A percentile compares a stretch with the other conserved stretches of the same genome.
Evolutionary conservation across 306 rosid genomes (phyloP).

Genomic region (Pyrus pyrifolia): DNA sequence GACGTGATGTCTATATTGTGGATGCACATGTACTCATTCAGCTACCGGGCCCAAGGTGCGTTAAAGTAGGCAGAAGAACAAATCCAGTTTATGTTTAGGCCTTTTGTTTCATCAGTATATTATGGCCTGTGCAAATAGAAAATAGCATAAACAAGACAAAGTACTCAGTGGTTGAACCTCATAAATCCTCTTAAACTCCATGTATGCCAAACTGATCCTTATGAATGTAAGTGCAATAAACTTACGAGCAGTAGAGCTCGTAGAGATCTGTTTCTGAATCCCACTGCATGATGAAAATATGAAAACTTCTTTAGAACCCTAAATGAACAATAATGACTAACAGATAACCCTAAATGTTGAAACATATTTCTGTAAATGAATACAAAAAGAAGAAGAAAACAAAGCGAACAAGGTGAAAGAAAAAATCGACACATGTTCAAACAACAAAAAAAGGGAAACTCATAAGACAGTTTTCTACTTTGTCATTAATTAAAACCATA

Average conservation of each 20-base stretch:
- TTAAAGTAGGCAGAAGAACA: neutral
- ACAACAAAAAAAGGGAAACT: neutral
- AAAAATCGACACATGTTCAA: neutral
- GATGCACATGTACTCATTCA: neutral
- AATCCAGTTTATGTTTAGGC: neutral
- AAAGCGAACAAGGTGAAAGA: neutral
- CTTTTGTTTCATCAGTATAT: neutral
- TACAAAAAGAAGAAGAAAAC: no score
- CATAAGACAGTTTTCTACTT: neutral
- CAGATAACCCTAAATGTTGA: no score
- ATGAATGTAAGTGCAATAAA: conserved; percentile 71
- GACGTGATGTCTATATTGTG: neutral
- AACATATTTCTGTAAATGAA: no score
- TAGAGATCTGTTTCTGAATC: conserved; percentile 76
- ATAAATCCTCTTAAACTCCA: conserved; percentile 79
- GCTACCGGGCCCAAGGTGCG: neutral
- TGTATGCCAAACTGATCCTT: conserved; percentile 68
- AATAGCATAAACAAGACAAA: conserved; percentile 1
- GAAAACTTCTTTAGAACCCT: no score
- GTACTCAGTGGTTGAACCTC: conserved; percentile 52
- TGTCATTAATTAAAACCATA: neutral
- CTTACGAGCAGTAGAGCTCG: conserved; percentile 59
- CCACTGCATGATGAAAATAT: conserved; percentile 41
- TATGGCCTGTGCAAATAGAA: neutral
- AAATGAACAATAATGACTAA: no score